A percentile compares a stretch with the other conserved stretches of the same genome.
Evolutionary conservation across 2,329 filamentous ascomycete species (phyloP).

Genomic region (Scolecobasidium constrictum): DNA sequence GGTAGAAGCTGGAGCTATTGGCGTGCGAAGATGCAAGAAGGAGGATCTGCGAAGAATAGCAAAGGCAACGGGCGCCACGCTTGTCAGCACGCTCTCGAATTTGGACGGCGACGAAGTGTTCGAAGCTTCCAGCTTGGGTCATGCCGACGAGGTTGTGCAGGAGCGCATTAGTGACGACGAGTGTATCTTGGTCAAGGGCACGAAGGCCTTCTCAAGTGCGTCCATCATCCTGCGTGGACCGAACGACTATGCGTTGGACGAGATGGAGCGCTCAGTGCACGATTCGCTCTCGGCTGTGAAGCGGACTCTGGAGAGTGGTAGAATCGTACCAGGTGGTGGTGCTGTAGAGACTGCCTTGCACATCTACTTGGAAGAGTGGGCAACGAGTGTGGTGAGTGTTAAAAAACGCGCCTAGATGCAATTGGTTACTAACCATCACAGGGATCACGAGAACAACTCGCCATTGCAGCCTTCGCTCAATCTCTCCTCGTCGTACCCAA

Average conservation of each 20-base stretch:
- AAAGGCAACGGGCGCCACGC: slow-evolving; percentile 85
- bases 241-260: slow-evolving; percentile 93
- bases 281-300: slow-evolving; percentile 96
- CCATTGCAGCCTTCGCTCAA: slow-evolving; percentile 94
- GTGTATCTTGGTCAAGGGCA: slow-evolving; percentile 93
- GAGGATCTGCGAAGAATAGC: slow-evolving; percentile 94
- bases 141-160: slow-evolving; percentile 93
- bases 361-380: slow-evolving; percentile 98
- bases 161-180: slow-evolving; percentile 98
- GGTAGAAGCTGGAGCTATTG: slow-evolving; percentile 90
- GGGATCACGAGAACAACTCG: slow-evolving; percentile 90
- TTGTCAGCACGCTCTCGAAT: slow-evolving; percentile 88
- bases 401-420: slow-evolving; percentile 2
- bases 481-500: slow-evolving; percentile 90
- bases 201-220: slow-evolving; percentile 85
- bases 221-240: slow-evolving; percentile 92
- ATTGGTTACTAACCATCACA: slow-evolving; percentile 25
- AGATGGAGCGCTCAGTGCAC: slow-evolving; percentile 98
- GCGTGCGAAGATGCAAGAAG: slow-evolving; percentile 93
- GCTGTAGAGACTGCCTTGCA: slow-evolving; percentile 97
- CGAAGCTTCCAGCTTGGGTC: slow-evolving; percentile 76
- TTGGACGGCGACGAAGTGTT: slow-evolving; percentile 97
- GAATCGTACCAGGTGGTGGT: slow-evolving; percentile 91
- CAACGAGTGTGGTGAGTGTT: slow-evolving; percentile 76
- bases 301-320: slow-evolving; percentile 90